Percentiles rank a stretch among this genome's conserved stretches.
Evolutionary conservation across 768 basidiomycete genomes (phyloP).

Genomic region (Hydnum rufescens): DNA sequence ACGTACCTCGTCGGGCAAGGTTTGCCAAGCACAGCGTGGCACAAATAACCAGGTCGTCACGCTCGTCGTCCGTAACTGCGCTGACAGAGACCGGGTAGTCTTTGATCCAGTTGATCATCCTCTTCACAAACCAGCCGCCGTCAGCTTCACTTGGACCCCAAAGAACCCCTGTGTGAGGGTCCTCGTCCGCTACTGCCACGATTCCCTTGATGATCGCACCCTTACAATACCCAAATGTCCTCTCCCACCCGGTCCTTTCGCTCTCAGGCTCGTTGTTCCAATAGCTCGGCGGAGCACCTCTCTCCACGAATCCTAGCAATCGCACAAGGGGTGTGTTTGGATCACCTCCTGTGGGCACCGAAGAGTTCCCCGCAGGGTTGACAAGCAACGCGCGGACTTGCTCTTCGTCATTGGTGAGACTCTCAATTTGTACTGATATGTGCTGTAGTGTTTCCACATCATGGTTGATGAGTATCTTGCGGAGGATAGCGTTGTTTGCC

Average conservation of each 20-base stretch:
- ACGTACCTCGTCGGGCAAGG: conserved; percentile 48
- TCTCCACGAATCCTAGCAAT: conserved; percentile 57
- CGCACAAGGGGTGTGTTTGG: conserved; percentile 24
- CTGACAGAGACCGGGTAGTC: conserved; percentile 3
- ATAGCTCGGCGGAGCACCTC: conserved; percentile 41
- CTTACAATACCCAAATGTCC: conserved; percentile 64
- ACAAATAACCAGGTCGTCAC: conserved; percentile 67
- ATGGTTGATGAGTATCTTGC: conserved; percentile 13
- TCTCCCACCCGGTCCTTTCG: conserved; percentile 40
- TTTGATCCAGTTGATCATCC: conserved; percentile 61
- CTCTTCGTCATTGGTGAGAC: conserved; percentile 57
- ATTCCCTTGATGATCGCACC: conserved; percentile 69
- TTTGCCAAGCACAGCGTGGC: conserved; percentile 71
- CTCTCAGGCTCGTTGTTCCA: conserved; percentile 31
- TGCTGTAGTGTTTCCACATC: conserved; percentile 62
- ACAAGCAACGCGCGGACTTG: conserved; percentile 50
- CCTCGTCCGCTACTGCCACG: conserved; percentile 70
- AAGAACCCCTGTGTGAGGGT: conserved; percentile 54
- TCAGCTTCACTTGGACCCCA: conserved; percentile 49
- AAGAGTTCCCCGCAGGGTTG: conserved; percentile 17
- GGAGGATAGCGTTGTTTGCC: conserved; percentile 6
- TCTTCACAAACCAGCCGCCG: conserved; percentile 51
- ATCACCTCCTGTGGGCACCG: background rate
- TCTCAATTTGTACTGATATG: conserved; percentile 54
- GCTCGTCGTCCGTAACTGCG: conserved; percentile 16